Conservation (phyloP, 345 rosid genomes). For the Aquilaria malaccensis region DNA sequence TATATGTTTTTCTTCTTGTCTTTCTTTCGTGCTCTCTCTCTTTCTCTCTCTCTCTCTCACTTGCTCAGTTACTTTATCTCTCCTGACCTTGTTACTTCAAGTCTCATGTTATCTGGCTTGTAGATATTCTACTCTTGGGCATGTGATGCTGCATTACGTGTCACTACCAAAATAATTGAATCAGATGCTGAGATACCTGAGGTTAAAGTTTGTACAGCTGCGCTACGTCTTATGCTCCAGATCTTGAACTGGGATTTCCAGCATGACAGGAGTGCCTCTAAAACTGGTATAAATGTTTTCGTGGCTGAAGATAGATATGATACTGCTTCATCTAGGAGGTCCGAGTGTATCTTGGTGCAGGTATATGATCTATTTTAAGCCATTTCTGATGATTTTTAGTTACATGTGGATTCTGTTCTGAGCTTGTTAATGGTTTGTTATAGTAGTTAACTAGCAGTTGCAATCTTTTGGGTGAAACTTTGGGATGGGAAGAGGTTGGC, state of each 20-base stretch:
- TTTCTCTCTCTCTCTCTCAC: not conserved
- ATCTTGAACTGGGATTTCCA: conserved; percentile 92
- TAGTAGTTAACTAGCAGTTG: not conserved
- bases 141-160: conserved; percentile 72
- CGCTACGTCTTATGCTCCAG: conserved; percentile 82
- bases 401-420: not conserved
- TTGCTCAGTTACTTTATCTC: not conserved
- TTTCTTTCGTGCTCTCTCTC: conserved; percentile 1
- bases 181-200: conserved; percentile 61
- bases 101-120: conserved; percentile 16
- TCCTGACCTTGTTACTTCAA: conserved; percentile 6
- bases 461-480: conserved; percentile 1
- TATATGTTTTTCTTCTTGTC: conserved; percentile 17
- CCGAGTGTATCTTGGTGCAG: conserved; percentile 77
- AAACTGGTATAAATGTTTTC: conserved; percentile 41
- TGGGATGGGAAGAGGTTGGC: not conserved
- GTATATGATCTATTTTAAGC: conserved; percentile 28
- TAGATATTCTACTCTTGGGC: conserved; percentile 92
- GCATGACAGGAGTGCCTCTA: conserved; percentile 34
- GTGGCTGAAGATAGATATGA: conserved; percentile 53
- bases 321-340: conserved; percentile 40
- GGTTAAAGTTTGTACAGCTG: conserved; percentile 85
- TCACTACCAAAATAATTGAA: conserved; percentile 58
- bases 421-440: not conserved
- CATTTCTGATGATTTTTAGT: conserved; percentile 8